A percentile compares a stretch with the other conserved stretches of the same genome.
Conservation (phyloP, 2,329 filamentous ascomycete species). For the Fusarium sulawesiense region DNA sequence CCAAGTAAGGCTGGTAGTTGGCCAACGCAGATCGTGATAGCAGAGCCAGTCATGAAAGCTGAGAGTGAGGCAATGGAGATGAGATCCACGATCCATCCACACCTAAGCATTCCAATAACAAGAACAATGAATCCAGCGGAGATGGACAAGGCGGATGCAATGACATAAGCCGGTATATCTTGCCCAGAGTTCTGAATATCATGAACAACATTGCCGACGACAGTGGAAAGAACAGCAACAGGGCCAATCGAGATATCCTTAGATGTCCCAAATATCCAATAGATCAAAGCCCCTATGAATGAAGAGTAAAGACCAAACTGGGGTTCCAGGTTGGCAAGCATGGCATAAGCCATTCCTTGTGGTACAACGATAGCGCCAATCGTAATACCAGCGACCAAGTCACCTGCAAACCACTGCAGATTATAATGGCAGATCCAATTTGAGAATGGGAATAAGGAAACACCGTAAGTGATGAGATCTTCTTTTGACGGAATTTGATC, state of each 20-base stretch:
- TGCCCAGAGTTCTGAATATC: slow-evolving; percentile 69
- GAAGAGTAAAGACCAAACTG: slow-evolving; percentile 88
- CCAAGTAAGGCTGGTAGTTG: slow-evolving; percentile 88
- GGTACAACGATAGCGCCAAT: slow-evolving; percentile 83
- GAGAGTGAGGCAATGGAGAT: slow-evolving; percentile 91
- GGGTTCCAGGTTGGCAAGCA: slow-evolving; percentile 80
- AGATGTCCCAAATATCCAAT: slow-evolving; percentile 98
- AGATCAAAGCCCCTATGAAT: slow-evolving; percentile 93
- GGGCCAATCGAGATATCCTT: slow-evolving; percentile 99
- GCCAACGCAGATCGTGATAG: slow-evolving; percentile 86
- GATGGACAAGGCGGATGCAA: slow-evolving; percentile 83
- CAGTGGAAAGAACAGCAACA: slow-evolving; percentile 93
- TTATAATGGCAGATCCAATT: slow-evolving; percentile 95
- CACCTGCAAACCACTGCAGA: slow-evolving; percentile 85
- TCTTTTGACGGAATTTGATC: slow-evolving; percentile 69
- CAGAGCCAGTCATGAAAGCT: slow-evolving; percentile 97
- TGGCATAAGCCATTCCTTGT: slow-evolving; percentile 95
- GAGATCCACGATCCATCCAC: slow-evolving; percentile 92
- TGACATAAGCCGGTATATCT: slow-evolving; percentile 68
- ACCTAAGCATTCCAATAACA: slow-evolving; percentile 80
- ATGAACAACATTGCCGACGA: slow-evolving; percentile 84
- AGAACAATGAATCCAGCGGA: slow-evolving; percentile 82
- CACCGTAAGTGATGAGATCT: slow-evolving; percentile 70
- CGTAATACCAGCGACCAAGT: slow-evolving; percentile 80
- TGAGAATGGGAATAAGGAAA: slow-evolving; percentile 85